Percentiles rank a stretch among this genome's conserved stretches.
Evolutionary conservation across 768 basidiomycete genomes (phyloP).

Genomic region (Calocybe indica): DNA sequence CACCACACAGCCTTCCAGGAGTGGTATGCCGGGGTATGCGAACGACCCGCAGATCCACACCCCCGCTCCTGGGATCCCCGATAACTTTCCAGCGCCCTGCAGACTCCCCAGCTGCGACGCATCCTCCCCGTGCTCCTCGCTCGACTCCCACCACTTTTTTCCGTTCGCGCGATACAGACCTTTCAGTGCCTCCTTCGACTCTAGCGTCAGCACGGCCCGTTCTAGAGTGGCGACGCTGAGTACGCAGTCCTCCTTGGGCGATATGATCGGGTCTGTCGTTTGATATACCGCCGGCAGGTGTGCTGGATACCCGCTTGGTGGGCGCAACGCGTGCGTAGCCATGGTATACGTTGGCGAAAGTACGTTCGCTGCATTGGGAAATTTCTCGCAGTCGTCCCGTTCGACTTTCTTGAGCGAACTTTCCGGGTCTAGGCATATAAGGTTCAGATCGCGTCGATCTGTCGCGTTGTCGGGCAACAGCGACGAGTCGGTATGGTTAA

Average conservation of each 20-base stretch:
- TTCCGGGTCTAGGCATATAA: slow-evolving; percentile 27
- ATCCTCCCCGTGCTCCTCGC: no score
- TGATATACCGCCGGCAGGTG: slow-evolving; percentile 45
- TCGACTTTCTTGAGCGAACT: slow-evolving; percentile 1
- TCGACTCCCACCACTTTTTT: no score
- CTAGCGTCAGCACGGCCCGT: slow-evolving; percentile 50
- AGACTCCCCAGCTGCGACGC: slow-evolving; percentile 36
- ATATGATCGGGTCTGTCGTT: slow-evolving; percentile 68
- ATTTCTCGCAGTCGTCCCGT: slow-evolving; percentile 1
- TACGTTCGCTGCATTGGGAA: slow-evolving; percentile 23
- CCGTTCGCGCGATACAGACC: slow-evolving; percentile 36
- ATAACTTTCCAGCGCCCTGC: slow-evolving; percentile 42
- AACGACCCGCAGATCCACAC: slow-evolving; percentile 74
- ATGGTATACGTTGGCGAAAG: slow-evolving; percentile 46
- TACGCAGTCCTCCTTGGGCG: slow-evolving; percentile 39
- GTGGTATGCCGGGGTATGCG: slow-evolving; percentile 64
- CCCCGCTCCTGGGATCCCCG: slow-evolving; percentile 30
- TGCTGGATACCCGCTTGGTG: slow-evolving; percentile 26
- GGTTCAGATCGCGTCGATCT: slow-evolving; percentile 65
- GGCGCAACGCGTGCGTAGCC: slow-evolving; percentile 59
- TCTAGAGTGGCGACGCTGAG: slow-evolving; percentile 57
- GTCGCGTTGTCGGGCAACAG: slow-evolving; percentile 44
- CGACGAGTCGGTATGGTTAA: slow-evolving; percentile 63
- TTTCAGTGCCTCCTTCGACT: slow-evolving; percentile 45
- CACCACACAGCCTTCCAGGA: slow-evolving; percentile 76